Percentiles rank a stretch among this genome's conserved stretches.
Evolutionary conservation across 768 basidiomycete species (phyloP).

Genomic region (Leccinum ochraceum): DNA sequence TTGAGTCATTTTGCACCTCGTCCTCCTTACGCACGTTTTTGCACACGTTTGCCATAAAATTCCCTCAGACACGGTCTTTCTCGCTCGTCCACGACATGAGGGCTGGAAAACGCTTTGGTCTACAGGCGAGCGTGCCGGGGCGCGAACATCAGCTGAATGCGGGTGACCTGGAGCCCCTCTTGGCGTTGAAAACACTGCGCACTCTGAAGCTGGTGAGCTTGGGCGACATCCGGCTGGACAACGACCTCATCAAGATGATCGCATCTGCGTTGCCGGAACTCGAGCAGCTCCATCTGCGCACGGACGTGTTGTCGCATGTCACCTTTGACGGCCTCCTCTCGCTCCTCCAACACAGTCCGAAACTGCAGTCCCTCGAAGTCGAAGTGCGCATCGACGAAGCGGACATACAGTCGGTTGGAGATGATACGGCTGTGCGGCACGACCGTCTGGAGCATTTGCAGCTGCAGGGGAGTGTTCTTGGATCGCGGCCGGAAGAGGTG

Average conservation of each 20-base stretch:
- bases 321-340: constrained; percentile 24
- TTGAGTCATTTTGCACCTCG: constrained; percentile 26
- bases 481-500: constrained; percentile 17
- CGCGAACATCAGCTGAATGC: constrained; percentile 18
- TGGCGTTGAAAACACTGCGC: constrained; percentile 14
- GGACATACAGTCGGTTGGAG: constrained; percentile 11
- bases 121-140: constrained; percentile 15
- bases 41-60: constrained; percentile 9
- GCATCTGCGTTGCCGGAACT: constrained; percentile 19
- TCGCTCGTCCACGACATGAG: constrained; percentile 25
- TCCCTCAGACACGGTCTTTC: constrained; percentile 14
- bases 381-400: constrained; percentile 17
- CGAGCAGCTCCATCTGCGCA: constrained; percentile 16
- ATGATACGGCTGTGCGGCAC: constrained; percentile 19
- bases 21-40: constrained; percentile 16
- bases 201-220: constrained; percentile 16
- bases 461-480: constrained; percentile 18
- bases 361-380: constrained; percentile 12
- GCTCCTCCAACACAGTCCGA: constrained; percentile 23
- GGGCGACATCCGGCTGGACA: constrained; percentile 16
- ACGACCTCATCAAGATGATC: constrained; percentile 21
- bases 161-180: constrained; percentile 18
- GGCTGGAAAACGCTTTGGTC: constrained; percentile 24
- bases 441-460: constrained; percentile 13
- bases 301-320: constrained; percentile 4